These are phyloP conservation scores for Phytophthora pini DNA, from an alignment of 352 stramenopile species.

Conservation along the genomic window DNA sequence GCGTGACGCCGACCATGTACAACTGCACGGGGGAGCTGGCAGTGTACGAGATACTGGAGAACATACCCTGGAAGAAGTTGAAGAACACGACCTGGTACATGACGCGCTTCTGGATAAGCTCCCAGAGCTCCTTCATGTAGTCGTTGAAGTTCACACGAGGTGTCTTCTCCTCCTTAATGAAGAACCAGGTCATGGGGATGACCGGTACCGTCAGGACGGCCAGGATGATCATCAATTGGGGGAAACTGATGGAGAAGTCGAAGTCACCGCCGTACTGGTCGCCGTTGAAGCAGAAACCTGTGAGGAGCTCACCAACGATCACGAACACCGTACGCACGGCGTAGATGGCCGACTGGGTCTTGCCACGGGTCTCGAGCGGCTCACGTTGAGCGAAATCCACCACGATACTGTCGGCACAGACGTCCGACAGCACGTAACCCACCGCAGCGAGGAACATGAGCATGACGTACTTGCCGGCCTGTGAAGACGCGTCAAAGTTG, in stretches of 20 bases:
- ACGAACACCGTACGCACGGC: slow-evolving; percentile 27
- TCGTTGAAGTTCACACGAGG: slow-evolving; percentile 21
- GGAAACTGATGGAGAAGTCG: slow-evolving; percentile 39
- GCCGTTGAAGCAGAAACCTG: slow-evolving; percentile 40
- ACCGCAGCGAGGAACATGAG: slow-evolving; percentile 37
- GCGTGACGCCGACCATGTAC: slow-evolving; percentile 40
- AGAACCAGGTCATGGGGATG: slow-evolving; percentile 45
- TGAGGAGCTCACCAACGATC: slow-evolving; percentile 30
- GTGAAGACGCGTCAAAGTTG: slow-evolving; percentile 21
- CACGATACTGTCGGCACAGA: slow-evolving; percentile 40
- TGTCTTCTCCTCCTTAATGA: slow-evolving; percentile 53
- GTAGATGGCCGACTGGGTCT: slow-evolving; percentile 36
- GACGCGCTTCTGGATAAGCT: slow-evolving; percentile 38
- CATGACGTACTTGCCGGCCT: slow-evolving; percentile 35
- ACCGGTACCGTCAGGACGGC: slow-evolving; percentile 21
- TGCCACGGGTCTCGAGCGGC: slow-evolving; percentile 40
- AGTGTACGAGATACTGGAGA: slow-evolving; percentile 34
- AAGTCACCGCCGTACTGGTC: slow-evolving; percentile 34
- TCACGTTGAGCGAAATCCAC: slow-evolving; percentile 51
- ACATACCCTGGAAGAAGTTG: slow-evolving; percentile 45
- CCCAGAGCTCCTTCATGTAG: slow-evolving; percentile 47
- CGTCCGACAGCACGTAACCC: slow-evolving; percentile 35
- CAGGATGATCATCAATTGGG: slow-evolving; percentile 39
- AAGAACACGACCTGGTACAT: slow-evolving; percentile 54
- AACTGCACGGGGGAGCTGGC: slow-evolving; percentile 6